phyloP scores from a whole-genome alignment of 1,284 basidiomycete species.

The Sanghuangporus baumii region DNA sequence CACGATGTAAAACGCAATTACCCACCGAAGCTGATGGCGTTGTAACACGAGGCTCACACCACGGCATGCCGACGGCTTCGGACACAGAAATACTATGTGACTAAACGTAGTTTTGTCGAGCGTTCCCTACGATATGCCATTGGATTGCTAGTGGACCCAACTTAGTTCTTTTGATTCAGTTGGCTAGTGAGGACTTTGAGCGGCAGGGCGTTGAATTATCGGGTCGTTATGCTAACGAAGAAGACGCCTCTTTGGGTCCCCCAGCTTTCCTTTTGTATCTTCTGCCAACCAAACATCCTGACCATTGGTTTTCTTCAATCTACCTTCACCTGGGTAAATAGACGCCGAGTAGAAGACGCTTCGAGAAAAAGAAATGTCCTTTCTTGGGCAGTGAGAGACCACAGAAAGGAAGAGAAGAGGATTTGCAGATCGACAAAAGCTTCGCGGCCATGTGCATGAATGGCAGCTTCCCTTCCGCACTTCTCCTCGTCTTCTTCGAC shows the following conservation, averaged over 20 bases:
- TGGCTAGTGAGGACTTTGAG: neutral
- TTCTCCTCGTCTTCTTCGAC: conserved; percentile 5
- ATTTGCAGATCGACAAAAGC: conserved; percentile 16
- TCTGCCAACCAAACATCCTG: neutral
- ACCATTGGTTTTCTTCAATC: neutral
- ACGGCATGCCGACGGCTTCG: neutral
- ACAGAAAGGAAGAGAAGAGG: conserved; percentile 13
- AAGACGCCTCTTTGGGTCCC: neutral
- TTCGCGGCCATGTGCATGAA: conserved; percentile 11
- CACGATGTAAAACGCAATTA: neutral
- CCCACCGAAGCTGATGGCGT: conserved; percentile 1
- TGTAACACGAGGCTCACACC: neutral
- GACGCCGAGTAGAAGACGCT: conserved; percentile 1
- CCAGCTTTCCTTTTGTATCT: neutral
- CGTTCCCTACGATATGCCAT: neutral
- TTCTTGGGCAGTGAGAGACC: conserved; percentile 2
- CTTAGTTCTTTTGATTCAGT: neutral
- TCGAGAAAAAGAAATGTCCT: neutral
- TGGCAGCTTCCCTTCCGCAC: neutral
- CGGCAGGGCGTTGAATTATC: neutral
- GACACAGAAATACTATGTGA: neutral
- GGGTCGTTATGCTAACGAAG: neutral
- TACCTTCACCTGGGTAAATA: neutral
- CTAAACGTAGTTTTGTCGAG: neutral
- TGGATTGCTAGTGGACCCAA: neutral